Base-by-base conservation (phyloP, 306 rosid species). In the Purshia tridentata region DNA sequence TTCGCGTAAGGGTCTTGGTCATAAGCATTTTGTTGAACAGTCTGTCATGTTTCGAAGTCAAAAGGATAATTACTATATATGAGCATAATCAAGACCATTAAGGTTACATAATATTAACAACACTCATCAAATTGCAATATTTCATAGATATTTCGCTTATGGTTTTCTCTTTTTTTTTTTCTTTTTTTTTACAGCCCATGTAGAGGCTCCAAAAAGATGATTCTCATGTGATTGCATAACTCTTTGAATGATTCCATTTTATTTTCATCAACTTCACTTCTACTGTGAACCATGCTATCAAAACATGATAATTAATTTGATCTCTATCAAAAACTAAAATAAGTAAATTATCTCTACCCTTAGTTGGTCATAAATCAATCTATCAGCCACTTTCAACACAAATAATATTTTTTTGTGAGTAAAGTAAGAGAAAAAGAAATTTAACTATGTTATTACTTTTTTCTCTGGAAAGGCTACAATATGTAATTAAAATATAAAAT, bases 1-100 rank as follows among this genome's bases (percentile, higher is more conserved):
- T 89, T 89, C n/a, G 96, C 98, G 80, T 91, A 93, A 56, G 94
- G 97, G 80, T 93, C 98, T 72, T 84, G 90, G 75, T 89, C 92
- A 77, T 88, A 93, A 49, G 91, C 92, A 55, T 91, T 91, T 46
- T 93, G 94, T 80, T 93, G 94, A 75, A 91, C 77, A 0, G 98
- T 89, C 98, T 93, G 84, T 70, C 56, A 11, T 49, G 61, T 74
- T 22, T 61, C 23, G 9, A 48, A 19, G 9, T 29, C 45, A 53
- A 70, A 73, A 84, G 13, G 58, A 55, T 64, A 62, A 47, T 29
- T 46, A 51, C 58, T 61, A 57, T 64, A 20, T 58, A 46, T 29
- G 35, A 79, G 6, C 18, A 11, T 50, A 23, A 46, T 45, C 41
- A 58, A 39, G 70, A 72, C 11, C 56, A 47, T 56, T 56, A 57